Percentiles rank a stretch among this genome's conserved stretches.
Evolutionary conservation across 2,329 filamentous ascomycete species (phyloP).

Genomic region (Sclerotinia trifoliorum): DNA sequence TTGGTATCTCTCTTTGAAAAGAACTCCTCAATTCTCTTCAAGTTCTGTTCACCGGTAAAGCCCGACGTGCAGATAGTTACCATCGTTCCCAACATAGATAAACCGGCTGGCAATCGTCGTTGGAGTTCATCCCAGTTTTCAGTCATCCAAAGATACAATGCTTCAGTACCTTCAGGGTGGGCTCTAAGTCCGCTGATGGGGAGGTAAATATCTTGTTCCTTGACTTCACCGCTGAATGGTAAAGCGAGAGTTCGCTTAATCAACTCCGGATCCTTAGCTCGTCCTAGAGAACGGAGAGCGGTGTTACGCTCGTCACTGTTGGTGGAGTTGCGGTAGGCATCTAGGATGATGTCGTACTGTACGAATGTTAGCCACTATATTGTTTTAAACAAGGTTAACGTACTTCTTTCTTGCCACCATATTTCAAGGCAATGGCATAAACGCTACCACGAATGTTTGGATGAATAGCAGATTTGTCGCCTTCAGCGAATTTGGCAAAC

Average conservation of each 20-base stretch:
- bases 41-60: slow-evolving; percentile 75
- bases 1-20: slow-evolving; percentile 81
- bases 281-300: slow-evolving; percentile 78
- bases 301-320: slow-evolving; percentile 90
- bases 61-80: slow-evolving; percentile 79
- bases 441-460: slow-evolving; percentile 88
- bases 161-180: slow-evolving; percentile 74
- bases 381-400: slow-evolving; percentile 31
- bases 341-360: slow-evolving; percentile 72
- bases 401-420: slow-evolving; percentile 81
- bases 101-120: slow-evolving; percentile 78
- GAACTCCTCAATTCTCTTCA: slow-evolving; percentile 74
- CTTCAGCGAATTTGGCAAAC: slow-evolving; percentile 79
- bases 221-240: slow-evolving; percentile 76
- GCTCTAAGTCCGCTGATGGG: slow-evolving; percentile 76
- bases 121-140: slow-evolving; percentile 84
- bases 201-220: slow-evolving; percentile 92
- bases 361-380: slow-evolving; percentile 24
- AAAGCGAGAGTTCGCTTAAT: slow-evolving; percentile 78
- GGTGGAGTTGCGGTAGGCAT: slow-evolving; percentile 71
- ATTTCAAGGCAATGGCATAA: slow-evolving; percentile 78
- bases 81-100: slow-evolving; percentile 81
- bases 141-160: slow-evolving; percentile 80
- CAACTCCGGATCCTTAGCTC: slow-evolving; percentile 72
- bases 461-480: slow-evolving; percentile 79